These are phyloP conservation scores for Podaxis sp. DNA, from an alignment of 768 basidiomycete genomes.

Conservation along the genomic window DNA sequence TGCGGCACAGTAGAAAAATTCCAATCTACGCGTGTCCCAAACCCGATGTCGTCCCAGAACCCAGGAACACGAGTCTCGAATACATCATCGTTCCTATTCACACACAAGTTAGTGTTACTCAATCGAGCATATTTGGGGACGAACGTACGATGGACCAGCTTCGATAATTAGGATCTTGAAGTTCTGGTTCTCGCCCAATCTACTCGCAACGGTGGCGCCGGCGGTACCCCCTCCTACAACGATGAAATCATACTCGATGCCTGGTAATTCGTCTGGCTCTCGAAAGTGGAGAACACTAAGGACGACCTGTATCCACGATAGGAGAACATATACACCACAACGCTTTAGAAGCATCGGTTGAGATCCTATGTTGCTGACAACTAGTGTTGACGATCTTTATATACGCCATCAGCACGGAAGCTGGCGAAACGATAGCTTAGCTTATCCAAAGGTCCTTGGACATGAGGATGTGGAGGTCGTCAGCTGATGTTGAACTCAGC, in stretches of 20 bases:
- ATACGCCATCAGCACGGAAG: neutral
- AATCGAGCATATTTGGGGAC: no score
- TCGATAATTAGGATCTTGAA: constrained; percentile 24
- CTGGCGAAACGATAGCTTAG: no score
- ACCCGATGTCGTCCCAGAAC: neutral
- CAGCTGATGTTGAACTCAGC: no score
- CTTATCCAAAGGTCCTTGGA: no score
- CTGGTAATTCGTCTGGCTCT: neutral
- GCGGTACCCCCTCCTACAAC: constrained; percentile 20
- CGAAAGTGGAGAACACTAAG: neutral
- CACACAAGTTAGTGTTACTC: neutral
- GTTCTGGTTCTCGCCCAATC: constrained; percentile 19
- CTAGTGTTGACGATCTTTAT: neutral
- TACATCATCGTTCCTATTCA: constrained; percentile 16
- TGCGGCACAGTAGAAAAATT: constrained; percentile 24
- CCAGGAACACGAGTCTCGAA: constrained; percentile 9
- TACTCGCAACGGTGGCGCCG: constrained; percentile 22
- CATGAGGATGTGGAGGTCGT: no score
- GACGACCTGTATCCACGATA: neutral
- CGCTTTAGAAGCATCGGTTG: neutral
- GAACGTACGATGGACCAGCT: constrained; percentile 18
- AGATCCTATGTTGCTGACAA: neutral
- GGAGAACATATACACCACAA: neutral
- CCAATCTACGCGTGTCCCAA: constrained; percentile 17
- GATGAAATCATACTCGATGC: neutral